Evolutionary conservation across 176 grass and related monocot genomes (phyloP), one percentile per base, ranked within the genome.

Genomic region (Rhynchospora tenuis): DNA sequence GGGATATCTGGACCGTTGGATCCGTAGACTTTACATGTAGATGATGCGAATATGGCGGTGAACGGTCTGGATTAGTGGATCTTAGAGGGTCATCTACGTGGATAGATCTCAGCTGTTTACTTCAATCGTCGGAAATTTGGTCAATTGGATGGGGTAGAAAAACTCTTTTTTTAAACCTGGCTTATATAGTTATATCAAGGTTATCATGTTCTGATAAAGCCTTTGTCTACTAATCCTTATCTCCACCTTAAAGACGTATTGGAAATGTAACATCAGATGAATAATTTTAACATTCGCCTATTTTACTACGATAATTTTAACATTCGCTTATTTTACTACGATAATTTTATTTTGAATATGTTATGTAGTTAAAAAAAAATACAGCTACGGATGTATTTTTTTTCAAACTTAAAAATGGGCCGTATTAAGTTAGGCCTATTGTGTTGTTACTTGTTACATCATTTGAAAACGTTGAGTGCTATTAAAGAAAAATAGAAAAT

Each of bases 1-100:
- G 51, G 74, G 66, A 59, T 27, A 84, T 84, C 66, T 74, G 51
- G n/a, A 59, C 17, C 82, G 82, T 84, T 59, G 48, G 33, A 84
- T 44, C 55, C 47, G 27, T 70, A 22, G 47, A 84, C 43, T 84
- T 84, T 73, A 26, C 2, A 2, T 3, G 9, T 31, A 45, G 57
- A 31, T 61, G 54, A 64, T 81, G 58, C n/a, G 28, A 19, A 15
- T 46, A 8, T 6, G 59, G 46, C 23, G 51, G 19, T 74, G 66
- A 28, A 84, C 82, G 67, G 66, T 44, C 44, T 8, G 8, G 67
- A 60, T 22, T 74, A 50, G 68, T 59, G 66, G 82, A 84, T 84
- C 52, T 84, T 84, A 43, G 9, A 44, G 23, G 17, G 38, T 61
- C 26, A 17, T 43, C 4, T 80, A 62, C 77, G 77, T 80, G 77